Conservation (phyloP, 139 green algal genomes). For the Deuterostichococcus epilithicus region DNA sequence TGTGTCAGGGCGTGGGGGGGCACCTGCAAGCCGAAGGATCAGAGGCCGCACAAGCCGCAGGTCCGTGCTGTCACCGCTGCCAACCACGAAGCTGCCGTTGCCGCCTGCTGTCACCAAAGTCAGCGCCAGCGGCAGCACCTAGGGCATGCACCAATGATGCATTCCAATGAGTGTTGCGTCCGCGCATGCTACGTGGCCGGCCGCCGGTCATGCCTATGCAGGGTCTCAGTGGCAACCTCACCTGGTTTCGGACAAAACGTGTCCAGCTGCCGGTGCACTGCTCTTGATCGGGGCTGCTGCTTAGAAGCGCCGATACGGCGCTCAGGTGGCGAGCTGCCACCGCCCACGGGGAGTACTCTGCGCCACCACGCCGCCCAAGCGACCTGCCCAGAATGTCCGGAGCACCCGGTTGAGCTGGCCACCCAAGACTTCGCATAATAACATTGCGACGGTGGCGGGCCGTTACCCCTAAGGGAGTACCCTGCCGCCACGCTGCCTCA, state of each 20-base stretch:
- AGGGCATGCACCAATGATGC: not conserved
- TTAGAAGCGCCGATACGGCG: constrained; percentile 16
- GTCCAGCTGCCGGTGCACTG: not conserved
- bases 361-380: not conserved
- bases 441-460: too few species aligned
- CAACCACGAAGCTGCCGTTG: constrained; percentile 9
- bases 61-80: not conserved
- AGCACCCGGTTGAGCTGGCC: too few species aligned
- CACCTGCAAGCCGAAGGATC: not conserved
- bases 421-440: too few species aligned
- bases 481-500: too few species aligned
- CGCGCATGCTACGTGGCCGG: too few species aligned
- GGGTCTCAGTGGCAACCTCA: not conserved
- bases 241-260: not conserved
- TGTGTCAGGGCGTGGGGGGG: too few species aligned
- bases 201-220: too few species aligned
- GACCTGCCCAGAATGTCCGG: too few species aligned
- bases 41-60: constrained; percentile 24
- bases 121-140: not conserved
- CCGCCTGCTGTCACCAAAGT: not conserved
- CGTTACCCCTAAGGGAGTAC: too few species aligned
- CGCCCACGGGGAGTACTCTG: constrained; percentile 41
- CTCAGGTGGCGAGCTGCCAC: constrained; percentile 24
- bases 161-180: too few species aligned
- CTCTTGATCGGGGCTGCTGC: not conserved